These are phyloP conservation scores for Termitomyces bulborhizus DNA, from an alignment of 768 basidiomycete species.

Conservation along the genomic window DNA sequence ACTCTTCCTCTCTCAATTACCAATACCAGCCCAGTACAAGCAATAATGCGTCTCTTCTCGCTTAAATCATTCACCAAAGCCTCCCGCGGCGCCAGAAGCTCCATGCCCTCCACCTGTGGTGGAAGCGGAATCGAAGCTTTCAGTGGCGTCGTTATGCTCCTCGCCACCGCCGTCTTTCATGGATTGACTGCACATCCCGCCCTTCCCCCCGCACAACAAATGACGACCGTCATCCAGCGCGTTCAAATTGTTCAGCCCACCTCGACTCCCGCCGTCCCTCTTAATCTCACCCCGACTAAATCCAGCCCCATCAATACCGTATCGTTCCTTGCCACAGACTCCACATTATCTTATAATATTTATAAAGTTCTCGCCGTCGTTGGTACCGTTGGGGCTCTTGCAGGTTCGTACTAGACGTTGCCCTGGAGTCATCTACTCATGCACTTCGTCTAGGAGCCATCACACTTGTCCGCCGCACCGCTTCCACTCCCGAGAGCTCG, in stretches of 20 bases:
- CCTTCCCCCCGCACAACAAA: not conserved
- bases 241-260: not conserved
- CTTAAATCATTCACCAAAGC: not conserved
- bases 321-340: not conserved
- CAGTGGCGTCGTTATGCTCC: not conserved
- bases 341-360: not conserved
- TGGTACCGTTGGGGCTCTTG: not conserved
- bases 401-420: not conserved
- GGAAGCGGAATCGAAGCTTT: not conserved
- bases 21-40: not conserved
- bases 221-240: not conserved
- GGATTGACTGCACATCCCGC: not conserved
- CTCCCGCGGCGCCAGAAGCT: not conserved
- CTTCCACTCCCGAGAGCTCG: not conserved
- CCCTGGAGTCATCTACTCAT: not conserved
- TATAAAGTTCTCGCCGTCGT: not conserved
- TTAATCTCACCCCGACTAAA: not conserved
- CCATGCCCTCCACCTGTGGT: not conserved
- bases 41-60: not conserved
- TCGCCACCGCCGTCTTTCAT: not conserved
- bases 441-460: not conserved
- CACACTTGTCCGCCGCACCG: not conserved
- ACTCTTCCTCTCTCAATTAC: not conserved
- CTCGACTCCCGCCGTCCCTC: not conserved
- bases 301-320: not conserved